These are phyloP conservation scores for Penicillium turbatum DNA, from an alignment of 495 filamentous ascomycete genomes.

Conservation along the genomic window DNA sequence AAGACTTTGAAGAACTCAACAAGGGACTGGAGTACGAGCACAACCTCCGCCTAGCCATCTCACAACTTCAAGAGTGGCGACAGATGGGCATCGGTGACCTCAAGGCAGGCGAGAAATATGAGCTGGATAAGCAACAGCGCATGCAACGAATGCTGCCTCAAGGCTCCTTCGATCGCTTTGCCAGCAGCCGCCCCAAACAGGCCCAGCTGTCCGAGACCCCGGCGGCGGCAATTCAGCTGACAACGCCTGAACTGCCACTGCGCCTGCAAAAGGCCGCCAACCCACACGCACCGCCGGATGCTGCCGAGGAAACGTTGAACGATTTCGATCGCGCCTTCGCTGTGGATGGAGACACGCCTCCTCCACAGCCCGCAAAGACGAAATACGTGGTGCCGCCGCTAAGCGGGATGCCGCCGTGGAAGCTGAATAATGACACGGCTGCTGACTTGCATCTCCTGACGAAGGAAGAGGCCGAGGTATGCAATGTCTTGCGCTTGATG, in stretches of 20 bases:
- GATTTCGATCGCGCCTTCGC: constrained; percentile 44
- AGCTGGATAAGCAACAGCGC: constrained; percentile 77
- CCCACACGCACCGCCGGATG: constrained; percentile 31
- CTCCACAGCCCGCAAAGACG: constrained; percentile 43
- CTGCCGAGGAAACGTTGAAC: constrained; percentile 32
- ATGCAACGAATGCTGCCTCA: constrained; percentile 66
- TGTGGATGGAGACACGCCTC: constrained; percentile 38
- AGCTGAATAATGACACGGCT: constrained; percentile 69
- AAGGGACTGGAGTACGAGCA: constrained; percentile 83
- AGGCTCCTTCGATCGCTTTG: constrained; percentile 77
- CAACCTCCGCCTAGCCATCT: constrained; percentile 83
- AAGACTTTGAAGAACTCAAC: constrained; percentile 83
- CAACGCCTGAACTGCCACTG: constrained; percentile 69
- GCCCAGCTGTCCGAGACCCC: constrained; percentile 61
- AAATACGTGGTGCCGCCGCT: constrained; percentile 46
- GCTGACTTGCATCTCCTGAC: constrained; percentile 81
- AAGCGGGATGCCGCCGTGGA: constrained; percentile 59
- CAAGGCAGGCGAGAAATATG: constrained; percentile 86
- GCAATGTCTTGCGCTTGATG: constrained; percentile 71
- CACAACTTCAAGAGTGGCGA: constrained; percentile 92
- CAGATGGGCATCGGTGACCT: constrained; percentile 76
- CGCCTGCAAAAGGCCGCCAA: constrained; percentile 48
- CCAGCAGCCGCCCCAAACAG: constrained; percentile 52
- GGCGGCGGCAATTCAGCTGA: constrained; percentile 64
- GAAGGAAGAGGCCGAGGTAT: constrained; percentile 78